Conservation (phyloP, 2,329 filamentous ascomycete genomes). For the Podosphaera xanthii region DNA sequence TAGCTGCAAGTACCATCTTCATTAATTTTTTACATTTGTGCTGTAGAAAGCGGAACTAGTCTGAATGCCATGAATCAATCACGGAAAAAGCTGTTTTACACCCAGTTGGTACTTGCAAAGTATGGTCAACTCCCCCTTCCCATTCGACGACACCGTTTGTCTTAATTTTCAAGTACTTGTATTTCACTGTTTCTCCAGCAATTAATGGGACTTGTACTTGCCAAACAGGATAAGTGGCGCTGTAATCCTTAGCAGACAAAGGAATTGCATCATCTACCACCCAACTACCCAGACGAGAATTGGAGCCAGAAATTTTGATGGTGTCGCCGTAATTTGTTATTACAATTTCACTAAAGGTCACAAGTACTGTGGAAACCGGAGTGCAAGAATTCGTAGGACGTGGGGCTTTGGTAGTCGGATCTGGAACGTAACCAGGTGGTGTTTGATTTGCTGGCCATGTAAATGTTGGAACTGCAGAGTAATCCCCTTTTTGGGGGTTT, state of each 20-base stretch:
- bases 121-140: slow-evolving; percentile 30
- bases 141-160: slow-evolving; percentile 31
- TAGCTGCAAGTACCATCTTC: too few relatives aligned
- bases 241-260: slow-evolving; percentile 36
- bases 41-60: too few relatives aligned
- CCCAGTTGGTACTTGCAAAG: slow-evolving; percentile 10
- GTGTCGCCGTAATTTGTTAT: slow-evolving; percentile 37
- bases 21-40: too few relatives aligned
- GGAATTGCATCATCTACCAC: slow-evolving; percentile 27
- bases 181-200: slow-evolving; percentile 33
- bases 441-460: slow-evolving; percentile 24
- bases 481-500: slow-evolving; percentile 26
- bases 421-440: slow-evolving; percentile 4
- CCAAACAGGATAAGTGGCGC: slow-evolving; percentile 37
- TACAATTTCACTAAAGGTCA: slow-evolving; percentile 38
- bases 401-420: slow-evolving; percentile 4
- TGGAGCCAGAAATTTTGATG: slow-evolving; percentile 40
- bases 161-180: slow-evolving; percentile 44
- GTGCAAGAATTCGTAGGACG: slow-evolving; percentile 15
- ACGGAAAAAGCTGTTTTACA: slow-evolving; percentile 11
- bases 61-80: slow-evolving; percentile 8
- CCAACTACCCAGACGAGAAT: slow-evolving; percentile 39
- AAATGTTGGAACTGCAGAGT: slow-evolving; percentile 22
- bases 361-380: slow-evolving; percentile 24
- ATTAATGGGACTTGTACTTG: slow-evolving; percentile 28